Evolutionary conservation across 1,139 yeast genomes (phyloP).

Genomic region (Pichiaceae sp.): DNA sequence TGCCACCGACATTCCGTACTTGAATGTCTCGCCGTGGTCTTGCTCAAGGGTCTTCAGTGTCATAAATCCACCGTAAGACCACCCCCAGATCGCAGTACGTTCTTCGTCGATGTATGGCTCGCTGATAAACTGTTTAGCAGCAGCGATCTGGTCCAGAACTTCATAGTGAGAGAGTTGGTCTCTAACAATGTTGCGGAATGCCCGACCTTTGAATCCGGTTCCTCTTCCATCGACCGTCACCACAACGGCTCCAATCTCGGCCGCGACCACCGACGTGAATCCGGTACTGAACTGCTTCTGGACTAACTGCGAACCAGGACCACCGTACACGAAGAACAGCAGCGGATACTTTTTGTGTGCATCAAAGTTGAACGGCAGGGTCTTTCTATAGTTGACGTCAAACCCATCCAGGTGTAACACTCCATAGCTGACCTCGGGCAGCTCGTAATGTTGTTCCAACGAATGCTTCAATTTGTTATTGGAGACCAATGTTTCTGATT

Average conservation of each 20-base stretch:
- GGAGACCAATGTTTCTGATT: constrained; percentile 31
- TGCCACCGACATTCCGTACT: constrained; percentile 81
- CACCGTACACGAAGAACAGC: constrained; percentile 68
- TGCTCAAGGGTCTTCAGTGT: constrained; percentile 69
- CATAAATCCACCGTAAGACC: constrained; percentile 84
- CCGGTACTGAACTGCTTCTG: constrained; percentile 40
- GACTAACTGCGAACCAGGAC: constrained; percentile 75
- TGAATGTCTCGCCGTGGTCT: constrained; percentile 60
- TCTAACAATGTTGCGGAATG: constrained; percentile 56
- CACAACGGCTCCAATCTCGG: constrained; percentile 63
- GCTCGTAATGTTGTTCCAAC: constrained; percentile 30
- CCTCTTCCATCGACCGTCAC: constrained; percentile 83
- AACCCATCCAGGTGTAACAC: constrained; percentile 39
- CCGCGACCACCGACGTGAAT: constrained; percentile 60
- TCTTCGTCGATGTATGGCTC: constrained; percentile 50
- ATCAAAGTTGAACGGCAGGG: constrained; percentile 56
- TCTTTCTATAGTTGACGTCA: constrained; percentile 42
- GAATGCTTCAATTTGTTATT: constrained; percentile 35
- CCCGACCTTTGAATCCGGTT: constrained; percentile 59
- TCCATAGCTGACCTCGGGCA: constrained; percentile 41
- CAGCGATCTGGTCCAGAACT: constrained; percentile 61
- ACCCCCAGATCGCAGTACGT: constrained; percentile 89
- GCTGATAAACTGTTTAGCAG: constrained; percentile 51
- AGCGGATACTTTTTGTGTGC: constrained; percentile 51
- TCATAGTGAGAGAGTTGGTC: constrained; percentile 62